A percentile compares a stretch with the other conserved stretches of the same genome.
Evolutionary conservation across 2,329 filamentous ascomycete species (phyloP).

Genomic region (Microascus cirrosus): DNA sequence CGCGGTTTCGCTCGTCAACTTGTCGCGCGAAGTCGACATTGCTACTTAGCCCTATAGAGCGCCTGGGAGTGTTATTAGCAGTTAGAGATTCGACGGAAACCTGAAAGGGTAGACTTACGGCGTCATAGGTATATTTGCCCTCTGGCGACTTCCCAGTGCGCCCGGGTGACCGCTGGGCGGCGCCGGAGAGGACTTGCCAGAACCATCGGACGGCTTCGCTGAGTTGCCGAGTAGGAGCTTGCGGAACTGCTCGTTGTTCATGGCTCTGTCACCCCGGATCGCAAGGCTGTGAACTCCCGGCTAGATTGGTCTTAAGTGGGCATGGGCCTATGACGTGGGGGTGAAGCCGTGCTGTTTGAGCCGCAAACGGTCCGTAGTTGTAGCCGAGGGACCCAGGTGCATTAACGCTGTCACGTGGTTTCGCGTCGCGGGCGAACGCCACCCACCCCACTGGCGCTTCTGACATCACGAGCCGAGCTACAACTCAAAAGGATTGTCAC

Average conservation of each 20-base stretch:
- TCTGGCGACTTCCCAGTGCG: constrained; percentile 64
- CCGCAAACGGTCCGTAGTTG: neutral
- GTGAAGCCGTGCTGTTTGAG: neutral
- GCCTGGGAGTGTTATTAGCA: constrained; percentile 28
- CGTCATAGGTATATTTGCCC: constrained; percentile 84
- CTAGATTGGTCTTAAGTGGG: no score
- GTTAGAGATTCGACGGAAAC: neutral
- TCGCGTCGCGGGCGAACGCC: neutral
- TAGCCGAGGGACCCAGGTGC: neutral
- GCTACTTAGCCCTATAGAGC: constrained; percentile 44
- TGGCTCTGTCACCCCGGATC: constrained; percentile 22
- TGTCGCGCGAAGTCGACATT: constrained; percentile 70
- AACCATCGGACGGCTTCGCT: constrained; percentile 24
- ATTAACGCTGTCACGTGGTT: neutral
- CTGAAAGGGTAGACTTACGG: constrained; percentile 48
- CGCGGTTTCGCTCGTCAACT: constrained; percentile 59
- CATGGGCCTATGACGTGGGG: no score
- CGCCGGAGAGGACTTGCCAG: constrained; percentile 32
- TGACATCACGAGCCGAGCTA: neutral
- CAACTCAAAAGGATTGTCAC: neutral
- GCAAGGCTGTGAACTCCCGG: neutral
- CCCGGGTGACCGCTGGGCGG: constrained; percentile 21
- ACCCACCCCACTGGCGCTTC: neutral
- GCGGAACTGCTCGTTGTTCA: constrained; percentile 96
- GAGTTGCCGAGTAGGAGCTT: constrained; percentile 53